Evolutionary conservation across 345 rosid genomes (phyloP), one percentile per base, ranked within the genome.

Genomic region (Rubroshorea leprosula): DNA sequence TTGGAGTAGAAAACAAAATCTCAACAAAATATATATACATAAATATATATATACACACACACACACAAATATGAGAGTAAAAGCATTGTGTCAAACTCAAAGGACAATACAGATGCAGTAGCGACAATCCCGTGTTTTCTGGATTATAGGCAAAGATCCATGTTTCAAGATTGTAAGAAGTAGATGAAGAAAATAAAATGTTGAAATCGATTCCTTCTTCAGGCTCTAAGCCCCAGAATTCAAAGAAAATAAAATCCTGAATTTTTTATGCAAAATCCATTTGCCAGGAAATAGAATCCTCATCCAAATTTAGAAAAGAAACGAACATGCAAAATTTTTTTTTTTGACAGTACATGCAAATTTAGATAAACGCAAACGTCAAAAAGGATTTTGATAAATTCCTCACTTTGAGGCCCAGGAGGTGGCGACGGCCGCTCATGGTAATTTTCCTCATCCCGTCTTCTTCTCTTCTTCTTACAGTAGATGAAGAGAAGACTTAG

Each of bases 391-490:
- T 45, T 4, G 6, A n/a, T 35, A 10, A 35, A 35, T 6, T 35
- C 61, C 67, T 64, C 29, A 69, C 94, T 81, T 77, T 86, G 53
- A 27, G 43, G 53, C 26, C 43, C 58, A 41, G 66, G 13, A 43
- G 58, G 66, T 27, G 66, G 66, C n/a, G 66, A 58, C 29, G 66
- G 59, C 53, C 27, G 59, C 53, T 27, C 43, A 17, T 62, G 53
- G 52, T 54, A 62, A 26, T 9, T 29, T 46, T 54, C 66, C 10
- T 62, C 53, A 22, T 62, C 44, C 46, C 58, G 29, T 62, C 58
- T 43, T 45, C 82, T 70, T 62, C 72, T 80, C 73, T 72, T 84
- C 79, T 73, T 84, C 71, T 55, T 77, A 51, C 87, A 80, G 23
- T 77, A 76, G 23, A 87, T 68, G 46, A 77, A 84, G 63, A 84